phyloP scores from a whole-genome alignment of 2,329 filamentous ascomycete species.

The Alternaria sp. region DNA sequence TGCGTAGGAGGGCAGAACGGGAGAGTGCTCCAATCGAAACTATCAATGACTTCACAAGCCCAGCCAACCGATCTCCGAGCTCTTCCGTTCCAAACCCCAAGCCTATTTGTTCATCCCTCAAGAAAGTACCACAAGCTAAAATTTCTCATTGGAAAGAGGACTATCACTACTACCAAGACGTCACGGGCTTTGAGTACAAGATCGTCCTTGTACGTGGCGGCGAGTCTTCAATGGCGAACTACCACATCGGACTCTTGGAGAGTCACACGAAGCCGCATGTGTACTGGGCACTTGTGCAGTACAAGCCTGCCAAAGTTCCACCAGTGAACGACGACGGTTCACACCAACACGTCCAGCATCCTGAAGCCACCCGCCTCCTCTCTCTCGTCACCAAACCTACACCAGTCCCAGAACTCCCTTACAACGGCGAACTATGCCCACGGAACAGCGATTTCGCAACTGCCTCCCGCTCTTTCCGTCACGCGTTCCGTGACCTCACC shows the following conservation, averaged over 20 bases:
- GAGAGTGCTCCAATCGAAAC: slow-evolving; percentile 14
- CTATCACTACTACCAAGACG: slow-evolving; percentile 73
- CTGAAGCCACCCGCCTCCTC: slow-evolving; percentile 23
- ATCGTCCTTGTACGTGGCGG: slow-evolving; percentile 66
- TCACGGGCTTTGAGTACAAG: slow-evolving; percentile 69
- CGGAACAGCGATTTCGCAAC: slow-evolving; percentile 41
- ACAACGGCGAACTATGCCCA: slow-evolving; percentile 39
- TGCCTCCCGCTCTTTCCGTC: slow-evolving; percentile 51
- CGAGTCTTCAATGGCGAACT: slow-evolving; percentile 64
- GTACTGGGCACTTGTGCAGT: slow-evolving; percentile 43
- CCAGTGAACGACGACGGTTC: background rate
- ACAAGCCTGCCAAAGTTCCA: slow-evolving; percentile 25
- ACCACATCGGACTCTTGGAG: slow-evolving; percentile 46
- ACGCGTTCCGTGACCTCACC: slow-evolving; percentile 53
- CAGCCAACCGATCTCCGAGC: background rate
- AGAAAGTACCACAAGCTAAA: slow-evolving; percentile 23
- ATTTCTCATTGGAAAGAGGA: slow-evolving; percentile 51
- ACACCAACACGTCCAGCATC: background rate
- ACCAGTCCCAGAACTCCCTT: slow-evolving; percentile 16
- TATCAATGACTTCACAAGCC: slow-evolving; percentile 1
- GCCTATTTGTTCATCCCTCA: background rate
- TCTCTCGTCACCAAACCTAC: slow-evolving; percentile 19
- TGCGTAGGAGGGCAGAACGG: slow-evolving; percentile 31
- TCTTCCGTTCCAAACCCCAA: slow-evolving; percentile 2
- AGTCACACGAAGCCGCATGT: slow-evolving; percentile 42